Evolutionary conservation across 1,284 basidiomycete genomes (phyloP), one percentile per base, ranked within the genome.

Genomic region (Veloboletus limbatus): DNA sequence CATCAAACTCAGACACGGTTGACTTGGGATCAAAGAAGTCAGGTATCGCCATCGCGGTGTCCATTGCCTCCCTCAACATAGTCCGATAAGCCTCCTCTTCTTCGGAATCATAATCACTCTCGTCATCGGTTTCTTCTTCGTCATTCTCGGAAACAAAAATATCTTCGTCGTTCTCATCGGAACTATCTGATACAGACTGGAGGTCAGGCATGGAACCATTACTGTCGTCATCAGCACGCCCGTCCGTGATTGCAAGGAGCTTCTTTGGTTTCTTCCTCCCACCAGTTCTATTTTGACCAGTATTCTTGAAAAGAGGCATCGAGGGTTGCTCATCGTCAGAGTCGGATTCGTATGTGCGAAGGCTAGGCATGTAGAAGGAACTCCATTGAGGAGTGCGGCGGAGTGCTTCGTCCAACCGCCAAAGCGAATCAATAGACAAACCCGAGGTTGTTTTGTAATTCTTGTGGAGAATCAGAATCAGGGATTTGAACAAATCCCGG

Each of bases 21-120:
- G 69, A 62, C 10, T 67, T 68, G 18, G 66, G 62, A 54, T 79
- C 73, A 39, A 78, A 71, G 60, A 79, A 79, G 45, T 81, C 82
- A 9, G 75, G 69, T 45, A 69, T 71, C 38, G 78, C 78, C 54
- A 77, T 70, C 1, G 76, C 79, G 9, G 74, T 69, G 49, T 87
- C 80, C 82, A 88, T 85, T 6, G 86, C 87, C 57, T 85, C 82
- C 41, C 81, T 73, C 26, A 79, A 52, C 65, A 81, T 61, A 26
- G 80, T 78, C 17, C 80, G 70, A 21, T 85, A 60, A 51, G 76
- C 72, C 44, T 84, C 84, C 52, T 88, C 85, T 45, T 82, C 75
- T 39, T 85, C 86, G 6, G 77, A 77, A 54, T 87, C 77, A 55
- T 85, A 87, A 2, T 69, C 76, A 43, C 67, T 74, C 16, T 76